A percentile compares a stretch with the other conserved stretches of the same genome.
Conservation (phyloP, 2,329 filamentous ascomycete genomes). For the Botrytis tulipae region DNA sequence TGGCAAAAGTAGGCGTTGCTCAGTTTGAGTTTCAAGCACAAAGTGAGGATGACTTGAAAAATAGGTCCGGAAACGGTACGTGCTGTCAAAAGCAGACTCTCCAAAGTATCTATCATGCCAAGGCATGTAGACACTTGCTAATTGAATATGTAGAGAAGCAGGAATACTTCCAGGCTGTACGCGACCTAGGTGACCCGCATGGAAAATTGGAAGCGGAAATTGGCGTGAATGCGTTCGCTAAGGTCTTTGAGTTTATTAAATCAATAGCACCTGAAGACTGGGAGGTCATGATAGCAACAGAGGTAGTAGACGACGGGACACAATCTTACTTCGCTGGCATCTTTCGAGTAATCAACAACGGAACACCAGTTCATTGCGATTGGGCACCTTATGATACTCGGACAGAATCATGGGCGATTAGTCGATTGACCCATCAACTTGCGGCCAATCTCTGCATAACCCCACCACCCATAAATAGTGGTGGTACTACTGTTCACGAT, state of each 20-base stretch:
- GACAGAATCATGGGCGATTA: conserved; percentile 23
- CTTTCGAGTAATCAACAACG: conserved; percentile 37
- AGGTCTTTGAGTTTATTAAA: conserved; percentile 11
- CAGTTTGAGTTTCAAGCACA: conserved; percentile 18
- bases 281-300: conserved; percentile 14
- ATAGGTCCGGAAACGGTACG: conserved; percentile 14
- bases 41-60: conserved; percentile 12
- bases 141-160: conserved; percentile 1
- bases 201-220: background rate
- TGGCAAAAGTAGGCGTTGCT: conserved; percentile 16
- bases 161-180: conserved; percentile 10
- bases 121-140: background rate
- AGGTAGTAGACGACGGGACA: background rate
- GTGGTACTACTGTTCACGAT: conserved; percentile 7
- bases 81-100: background rate
- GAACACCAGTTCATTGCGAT: conserved; percentile 37
- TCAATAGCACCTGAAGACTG: conserved; percentile 10
- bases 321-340: conserved; percentile 43
- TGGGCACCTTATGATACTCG: conserved; percentile 25
- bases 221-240: conserved; percentile 5
- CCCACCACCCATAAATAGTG: background rate
- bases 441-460: background rate
- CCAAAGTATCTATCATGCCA: background rate
- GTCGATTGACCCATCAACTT: conserved; percentile 18
- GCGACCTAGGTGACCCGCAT: background rate